Conservation (phyloP, 345 rosid species). For the Lepidium africanum region DNA sequence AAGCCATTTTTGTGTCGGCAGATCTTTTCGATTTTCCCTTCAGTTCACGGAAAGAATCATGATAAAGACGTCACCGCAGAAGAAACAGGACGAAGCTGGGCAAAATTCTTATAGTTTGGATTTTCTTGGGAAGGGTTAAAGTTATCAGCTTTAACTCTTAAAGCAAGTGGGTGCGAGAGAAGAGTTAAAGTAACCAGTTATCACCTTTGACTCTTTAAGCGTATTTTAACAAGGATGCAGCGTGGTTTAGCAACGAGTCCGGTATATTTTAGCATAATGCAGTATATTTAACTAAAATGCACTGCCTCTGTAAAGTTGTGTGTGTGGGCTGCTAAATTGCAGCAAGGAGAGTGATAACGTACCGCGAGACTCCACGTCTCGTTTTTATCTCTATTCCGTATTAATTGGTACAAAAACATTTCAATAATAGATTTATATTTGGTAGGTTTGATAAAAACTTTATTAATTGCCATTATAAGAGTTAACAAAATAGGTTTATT, state of each 20-base stretch:
- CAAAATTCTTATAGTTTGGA: slow-evolving; percentile 4
- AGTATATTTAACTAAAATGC: neutral
- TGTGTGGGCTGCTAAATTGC: slow-evolving; percentile 25
- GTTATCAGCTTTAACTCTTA: neutral
- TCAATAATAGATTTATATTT: no score
- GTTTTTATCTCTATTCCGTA: neutral
- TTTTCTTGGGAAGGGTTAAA: neutral
- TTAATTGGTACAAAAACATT: neutral
- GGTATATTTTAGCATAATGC: no score
- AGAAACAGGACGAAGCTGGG: neutral
- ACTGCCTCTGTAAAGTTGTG: neutral
- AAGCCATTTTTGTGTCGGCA: slow-evolving; percentile 1
- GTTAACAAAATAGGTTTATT: no score
- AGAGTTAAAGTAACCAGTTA: slow-evolving; percentile 21
- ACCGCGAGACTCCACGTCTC: slow-evolving; percentile 27
- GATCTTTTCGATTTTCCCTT: neutral
- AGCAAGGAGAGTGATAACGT: slow-evolving; percentile 1
- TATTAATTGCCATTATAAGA: no score
- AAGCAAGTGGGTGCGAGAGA: slow-evolving; percentile 22
- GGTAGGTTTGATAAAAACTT: no score
- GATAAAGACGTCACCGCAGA: neutral
- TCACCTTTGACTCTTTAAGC: neutral
- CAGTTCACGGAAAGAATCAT: slow-evolving; percentile 15
- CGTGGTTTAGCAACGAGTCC: no score
- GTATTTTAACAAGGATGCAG: neutral